Evolutionary conservation across 306 rosid genomes (phyloP).

Genomic region (Castanopsis chinensis): DNA sequence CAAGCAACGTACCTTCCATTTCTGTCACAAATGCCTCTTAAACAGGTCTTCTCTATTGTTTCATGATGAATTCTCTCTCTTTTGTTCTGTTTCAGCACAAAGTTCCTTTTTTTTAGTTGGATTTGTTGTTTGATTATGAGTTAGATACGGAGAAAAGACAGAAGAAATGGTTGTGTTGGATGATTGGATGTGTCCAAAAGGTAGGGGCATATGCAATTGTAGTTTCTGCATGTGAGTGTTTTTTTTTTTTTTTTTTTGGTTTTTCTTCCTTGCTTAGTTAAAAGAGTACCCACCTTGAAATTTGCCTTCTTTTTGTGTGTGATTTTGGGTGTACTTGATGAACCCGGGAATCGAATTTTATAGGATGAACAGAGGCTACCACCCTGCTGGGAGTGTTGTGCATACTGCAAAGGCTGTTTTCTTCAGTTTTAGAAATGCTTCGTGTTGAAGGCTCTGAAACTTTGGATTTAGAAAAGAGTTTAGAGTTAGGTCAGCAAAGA

Average conservation of each 20-base stretch:
- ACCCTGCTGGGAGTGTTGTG: slow-evolving; percentile 61
- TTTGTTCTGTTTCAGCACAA: neutral
- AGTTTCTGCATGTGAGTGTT: slow-evolving; percentile 63
- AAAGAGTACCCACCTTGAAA: no score
- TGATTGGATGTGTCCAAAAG: slow-evolving; percentile 71
- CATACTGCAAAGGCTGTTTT: slow-evolving; percentile 52
- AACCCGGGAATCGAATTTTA: slow-evolving; percentile 3
- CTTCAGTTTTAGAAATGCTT: slow-evolving; percentile 60
- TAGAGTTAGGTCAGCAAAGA: no score
- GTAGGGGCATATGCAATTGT: slow-evolving; percentile 69
- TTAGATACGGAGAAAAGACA: slow-evolving; percentile 67
- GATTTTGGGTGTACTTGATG: neutral
- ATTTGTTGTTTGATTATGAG: neutral
- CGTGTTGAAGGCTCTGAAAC: slow-evolving; percentile 6
- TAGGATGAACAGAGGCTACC: slow-evolving; percentile 61
- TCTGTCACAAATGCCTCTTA: slow-evolving; percentile 63
- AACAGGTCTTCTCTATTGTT: slow-evolving; percentile 47
- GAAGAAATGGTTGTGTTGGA: slow-evolving; percentile 34
- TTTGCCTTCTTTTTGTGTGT: neutral
- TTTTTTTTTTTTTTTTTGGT: neutral
- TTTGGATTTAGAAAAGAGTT: neutral
- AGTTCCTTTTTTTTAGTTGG: neutral
- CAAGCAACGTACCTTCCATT: slow-evolving; percentile 39
- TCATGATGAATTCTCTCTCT: no score
- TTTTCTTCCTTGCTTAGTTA: neutral